Percentiles rank a stretch among this genome's conserved stretches.
Evolutionary conservation across 2,329 filamentous ascomycete genomes (phyloP).

Genomic region (Penicillium olsonii): DNA sequence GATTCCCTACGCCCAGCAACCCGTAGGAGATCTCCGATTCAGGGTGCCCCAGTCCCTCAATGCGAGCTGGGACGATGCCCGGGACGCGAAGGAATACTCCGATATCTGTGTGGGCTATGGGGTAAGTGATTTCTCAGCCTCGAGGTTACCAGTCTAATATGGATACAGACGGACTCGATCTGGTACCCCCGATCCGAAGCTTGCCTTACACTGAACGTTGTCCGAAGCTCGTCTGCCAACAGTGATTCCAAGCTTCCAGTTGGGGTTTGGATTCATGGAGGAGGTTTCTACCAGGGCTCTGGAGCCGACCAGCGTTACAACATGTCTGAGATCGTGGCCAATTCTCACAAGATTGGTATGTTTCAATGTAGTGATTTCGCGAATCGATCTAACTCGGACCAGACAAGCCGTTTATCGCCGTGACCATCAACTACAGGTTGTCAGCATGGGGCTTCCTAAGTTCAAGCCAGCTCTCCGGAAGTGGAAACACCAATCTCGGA

Average conservation of each 20-base stretch:
- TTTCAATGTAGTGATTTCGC: background rate
- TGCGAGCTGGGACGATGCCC: constrained; percentile 43
- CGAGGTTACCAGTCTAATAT: background rate
- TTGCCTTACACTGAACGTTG: constrained; percentile 64
- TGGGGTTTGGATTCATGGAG: constrained; percentile 63
- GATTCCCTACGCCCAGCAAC: constrained; percentile 60
- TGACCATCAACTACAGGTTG: constrained; percentile 58
- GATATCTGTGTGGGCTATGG: constrained; percentile 56
- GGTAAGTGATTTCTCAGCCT: constrained; percentile 25
- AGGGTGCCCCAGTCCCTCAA: constrained; percentile 53
- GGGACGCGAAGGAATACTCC: constrained; percentile 49
- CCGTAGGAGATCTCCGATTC: constrained; percentile 56
- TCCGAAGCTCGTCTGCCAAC: constrained; percentile 50
- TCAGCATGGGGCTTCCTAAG: constrained; percentile 56
- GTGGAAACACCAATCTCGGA: constrained; percentile 60
- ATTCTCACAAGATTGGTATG: constrained; percentile 50
- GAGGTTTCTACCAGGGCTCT: constrained; percentile 55
- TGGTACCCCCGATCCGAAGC: constrained; percentile 51
- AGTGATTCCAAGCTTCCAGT: constrained; percentile 53
- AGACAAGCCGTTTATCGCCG: constrained; percentile 55
- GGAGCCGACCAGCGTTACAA: constrained; percentile 62
- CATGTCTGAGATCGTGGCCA: constrained; percentile 59
- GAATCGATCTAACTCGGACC: background rate
- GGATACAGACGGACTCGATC: constrained; percentile 33
- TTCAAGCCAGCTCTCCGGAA: constrained; percentile 44